Percentiles rank a stretch among this genome's conserved stretches.
Evolutionary conservation across 2,329 filamentous ascomycete genomes (phyloP).

Genomic region (Myriosclerotinia scirpicola): DNA sequence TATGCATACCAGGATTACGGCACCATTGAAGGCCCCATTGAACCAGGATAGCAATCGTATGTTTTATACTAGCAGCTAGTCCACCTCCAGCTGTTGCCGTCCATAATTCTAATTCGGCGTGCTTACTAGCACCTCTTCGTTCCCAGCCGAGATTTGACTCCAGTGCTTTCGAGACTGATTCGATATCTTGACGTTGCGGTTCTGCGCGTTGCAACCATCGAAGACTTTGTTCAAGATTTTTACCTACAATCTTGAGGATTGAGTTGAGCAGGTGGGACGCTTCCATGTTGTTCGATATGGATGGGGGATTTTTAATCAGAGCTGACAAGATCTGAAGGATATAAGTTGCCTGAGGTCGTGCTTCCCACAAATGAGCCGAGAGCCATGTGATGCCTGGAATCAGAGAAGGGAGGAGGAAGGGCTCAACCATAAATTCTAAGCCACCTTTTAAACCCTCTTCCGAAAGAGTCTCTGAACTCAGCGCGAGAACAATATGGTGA

Average conservation of each 20-base stretch:
- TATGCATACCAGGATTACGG: slow-evolving; percentile 51
- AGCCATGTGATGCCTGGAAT: slow-evolving; percentile 73
- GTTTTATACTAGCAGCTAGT: slow-evolving; percentile 56
- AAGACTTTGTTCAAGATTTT: slow-evolving; percentile 66
- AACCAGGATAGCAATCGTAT: slow-evolving; percentile 61
- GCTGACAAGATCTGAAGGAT: slow-evolving; percentile 71
- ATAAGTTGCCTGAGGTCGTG: slow-evolving; percentile 64
- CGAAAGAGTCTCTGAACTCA: slow-evolving; percentile 61
- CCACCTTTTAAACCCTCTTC: slow-evolving; percentile 72
- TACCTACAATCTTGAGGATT: slow-evolving; percentile 70
- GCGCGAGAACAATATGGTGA: slow-evolving; percentile 70
- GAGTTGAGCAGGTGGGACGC: slow-evolving; percentile 67
- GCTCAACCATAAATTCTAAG: slow-evolving; percentile 77
- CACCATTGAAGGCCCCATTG: slow-evolving; percentile 57
- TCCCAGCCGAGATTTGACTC: slow-evolving; percentile 57
- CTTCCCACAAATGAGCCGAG: slow-evolving; percentile 66
- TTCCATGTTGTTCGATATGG: slow-evolving; percentile 62
- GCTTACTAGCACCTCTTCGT: slow-evolving; percentile 60
- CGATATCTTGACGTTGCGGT: slow-evolving; percentile 66
- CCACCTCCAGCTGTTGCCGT: slow-evolving; percentile 56
- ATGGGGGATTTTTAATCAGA: slow-evolving; percentile 63
- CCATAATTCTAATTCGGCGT: slow-evolving; percentile 70
- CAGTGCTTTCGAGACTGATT: slow-evolving; percentile 66
- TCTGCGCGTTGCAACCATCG: slow-evolving; percentile 65
- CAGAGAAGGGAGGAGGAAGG: slow-evolving; percentile 76